A percentile compares a stretch with the other conserved stretches of the same genome.
Conservation (phyloP, 306 rosid genomes). For the Arachis stenosperma region DNA sequence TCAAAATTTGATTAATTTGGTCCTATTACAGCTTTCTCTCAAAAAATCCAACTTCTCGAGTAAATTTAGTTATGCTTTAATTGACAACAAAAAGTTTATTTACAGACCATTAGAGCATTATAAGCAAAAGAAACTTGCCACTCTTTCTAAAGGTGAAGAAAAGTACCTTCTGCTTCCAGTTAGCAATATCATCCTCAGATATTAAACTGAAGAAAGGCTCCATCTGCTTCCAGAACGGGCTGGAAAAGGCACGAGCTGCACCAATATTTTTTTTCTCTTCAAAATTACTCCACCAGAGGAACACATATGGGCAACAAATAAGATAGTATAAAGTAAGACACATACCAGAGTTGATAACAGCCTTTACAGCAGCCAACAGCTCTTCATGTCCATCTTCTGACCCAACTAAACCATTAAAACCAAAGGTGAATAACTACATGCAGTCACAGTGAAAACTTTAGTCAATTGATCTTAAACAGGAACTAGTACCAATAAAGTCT, state of each 20-base stretch:
- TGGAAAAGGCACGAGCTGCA: constrained; percentile 69
- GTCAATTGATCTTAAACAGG: constrained; percentile 26
- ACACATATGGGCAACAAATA: constrained; percentile 33
- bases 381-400: constrained; percentile 92
- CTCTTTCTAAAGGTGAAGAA: constrained; percentile 19
- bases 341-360: constrained; percentile 71
- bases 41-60: constrained; percentile 24
- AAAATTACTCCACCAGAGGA: constrained; percentile 40
- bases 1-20: neutral
- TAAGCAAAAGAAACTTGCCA: constrained; percentile 1
- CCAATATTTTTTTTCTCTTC: constrained; percentile 42
- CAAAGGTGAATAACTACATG: constrained; percentile 47
- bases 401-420: constrained; percentile 66
- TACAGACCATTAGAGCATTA: neutral
- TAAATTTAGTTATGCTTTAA: constrained; percentile 23
- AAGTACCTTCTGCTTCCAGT: constrained; percentile 83
- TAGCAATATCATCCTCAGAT: constrained; percentile 66
- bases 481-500: constrained; percentile 81
- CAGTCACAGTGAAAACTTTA: constrained; percentile 19
- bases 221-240: constrained; percentile 86
- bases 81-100: neutral
- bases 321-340: constrained; percentile 41
- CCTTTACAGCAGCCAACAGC: constrained; percentile 87
- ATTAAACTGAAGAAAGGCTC: constrained; percentile 81
- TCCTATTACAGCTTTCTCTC: constrained; percentile 25